Percentiles rank a stretch among this genome's conserved stretches.
phyloP scores from a whole-genome alignment of 164 flowering plant genomes.

The Vitis rotundifolia region DNA sequence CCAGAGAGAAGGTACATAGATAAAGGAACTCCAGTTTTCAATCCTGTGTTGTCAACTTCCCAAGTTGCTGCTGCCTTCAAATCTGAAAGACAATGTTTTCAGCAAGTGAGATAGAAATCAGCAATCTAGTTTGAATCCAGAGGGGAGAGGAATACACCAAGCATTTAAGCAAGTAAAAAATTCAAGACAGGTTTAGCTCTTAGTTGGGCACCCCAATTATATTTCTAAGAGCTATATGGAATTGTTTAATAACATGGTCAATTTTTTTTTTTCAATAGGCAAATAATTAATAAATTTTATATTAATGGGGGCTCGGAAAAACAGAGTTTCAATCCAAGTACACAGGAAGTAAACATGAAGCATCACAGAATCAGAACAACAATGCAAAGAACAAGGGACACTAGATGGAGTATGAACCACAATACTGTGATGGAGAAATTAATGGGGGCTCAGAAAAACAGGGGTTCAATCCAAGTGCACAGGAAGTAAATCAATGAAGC shows the following conservation, averaged over 20 bases:
- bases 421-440: too few species aligned
- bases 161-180: neutral
- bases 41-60: conserved; percentile 92
- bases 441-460: too few species aligned
- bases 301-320: too few species aligned
- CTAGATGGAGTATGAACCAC: neutral
- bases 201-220: neutral
- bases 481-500: too few species aligned
- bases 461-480: too few species aligned
- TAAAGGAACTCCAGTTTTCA: conserved; percentile 60
- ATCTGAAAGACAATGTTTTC: conserved; percentile 38
- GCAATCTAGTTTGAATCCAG: neutral
- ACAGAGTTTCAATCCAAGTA: too few species aligned
- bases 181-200: neutral
- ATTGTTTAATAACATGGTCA: neutral
- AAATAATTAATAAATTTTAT: too few species aligned
- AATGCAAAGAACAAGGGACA: neutral
- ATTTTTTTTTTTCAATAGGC: too few species aligned
- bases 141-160: neutral
- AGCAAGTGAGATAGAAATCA: neutral
- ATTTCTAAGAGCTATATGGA: neutral
- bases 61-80: conserved; percentile 78
- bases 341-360: too few species aligned
- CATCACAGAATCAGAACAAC: neutral
- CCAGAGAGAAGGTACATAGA: conserved; percentile 96